Evolutionary conservation across 2,329 filamentous ascomycete genomes (phyloP), one percentile per base, ranked within the genome.

Genomic region (Ploettnerulaceae sp.): DNA sequence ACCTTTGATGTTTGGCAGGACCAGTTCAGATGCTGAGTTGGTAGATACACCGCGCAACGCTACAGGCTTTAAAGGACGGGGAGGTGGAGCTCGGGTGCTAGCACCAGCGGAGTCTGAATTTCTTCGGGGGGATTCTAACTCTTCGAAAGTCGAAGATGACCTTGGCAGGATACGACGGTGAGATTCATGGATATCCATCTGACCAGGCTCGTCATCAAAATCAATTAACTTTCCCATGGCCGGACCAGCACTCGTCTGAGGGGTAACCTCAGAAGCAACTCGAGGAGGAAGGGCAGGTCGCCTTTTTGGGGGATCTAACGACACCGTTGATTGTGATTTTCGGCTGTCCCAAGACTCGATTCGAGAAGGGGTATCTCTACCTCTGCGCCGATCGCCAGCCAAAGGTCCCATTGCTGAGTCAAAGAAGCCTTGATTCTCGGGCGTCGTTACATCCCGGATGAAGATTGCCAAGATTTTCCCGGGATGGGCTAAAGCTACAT

Each of bases 401-500:
- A 64, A 51, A 31, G 61, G 59, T 6, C 59, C 60, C 54, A 61
- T 59, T 5, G 62, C 50, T 2, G 62, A 59, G 45, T 95, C 87
- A 61, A 96, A 96, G 64, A 93, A 97, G 0, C 79, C 79, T 9
- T 79, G 73, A 36, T 72, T 73, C 28, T 86, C 77, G 0, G 84
- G 77, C 0, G 89, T 95, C 0, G 93, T 98, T 17, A 98, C 88
- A 66, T 98, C 93, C 45, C 94, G 79, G 54, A 98, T 97, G 66
- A 97, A 97, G 5, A 98, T 80, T 0, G 93, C 22, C 89, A 71
- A 44, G 2, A 98, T 82, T 21, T 87, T 79, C 0, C 86, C 86
- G 0, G 90, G 91, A 57, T 97, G 84, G 2, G 86, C 81, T 25
- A 91, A 62, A 0, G 85, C 90, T n/a, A 95, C 77, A 53, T 98